Base-by-base conservation (phyloP, 768 basidiomycete species). In the Leccinum subgranulosum region DNA sequence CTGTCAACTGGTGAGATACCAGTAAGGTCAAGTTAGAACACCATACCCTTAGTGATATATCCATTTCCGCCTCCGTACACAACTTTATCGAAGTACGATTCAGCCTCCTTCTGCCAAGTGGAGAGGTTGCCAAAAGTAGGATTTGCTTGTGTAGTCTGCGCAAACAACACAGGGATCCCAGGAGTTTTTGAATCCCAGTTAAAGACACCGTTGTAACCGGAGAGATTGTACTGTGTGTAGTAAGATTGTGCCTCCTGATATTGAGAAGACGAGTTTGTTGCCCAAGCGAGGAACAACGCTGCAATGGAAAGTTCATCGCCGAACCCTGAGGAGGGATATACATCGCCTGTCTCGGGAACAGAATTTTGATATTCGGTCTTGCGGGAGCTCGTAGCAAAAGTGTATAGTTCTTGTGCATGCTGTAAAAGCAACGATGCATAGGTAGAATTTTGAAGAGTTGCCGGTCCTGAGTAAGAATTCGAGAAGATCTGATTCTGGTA, bases 181-280 rank as follows among this genome's bases (percentile, higher is more conserved):
- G 92, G 88, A 1, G 81, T 83, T 70, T 91, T 89, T 3, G 84
- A 82, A 67, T 94, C 94, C 94, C 94, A 98, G 69, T 94, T 94
- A 73, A 94, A 90, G 6, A 88, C 84, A 2, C 76, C 73, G 47
- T 85, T 73, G 33, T 79, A 74, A 1, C 77, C 76, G 3, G 73
- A 70, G 0, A 95, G 76, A 23, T 77, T 69, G 66, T 83, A 89
- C 31, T 81, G 73, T 10, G 73, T 65, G 69, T 85, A 93, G 66
- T 83, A 83, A 7, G 74, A 68, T 66, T 84, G 78, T 2, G 90
- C 90, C 57, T 90, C 81, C 21, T 77, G 67, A 64, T 85, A 92
- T 54, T 82, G 76, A 3, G 76, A 70, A 9, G 82, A 75, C 1
- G 83, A 83, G 55, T 87, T 85, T 29, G 81, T 84, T 2, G 90